Percentiles rank a stretch among this genome's conserved stretches.
Conservation (phyloP, 192 early-diverging fungal species). For the Hyaloraphidium curvatum region DNA sequence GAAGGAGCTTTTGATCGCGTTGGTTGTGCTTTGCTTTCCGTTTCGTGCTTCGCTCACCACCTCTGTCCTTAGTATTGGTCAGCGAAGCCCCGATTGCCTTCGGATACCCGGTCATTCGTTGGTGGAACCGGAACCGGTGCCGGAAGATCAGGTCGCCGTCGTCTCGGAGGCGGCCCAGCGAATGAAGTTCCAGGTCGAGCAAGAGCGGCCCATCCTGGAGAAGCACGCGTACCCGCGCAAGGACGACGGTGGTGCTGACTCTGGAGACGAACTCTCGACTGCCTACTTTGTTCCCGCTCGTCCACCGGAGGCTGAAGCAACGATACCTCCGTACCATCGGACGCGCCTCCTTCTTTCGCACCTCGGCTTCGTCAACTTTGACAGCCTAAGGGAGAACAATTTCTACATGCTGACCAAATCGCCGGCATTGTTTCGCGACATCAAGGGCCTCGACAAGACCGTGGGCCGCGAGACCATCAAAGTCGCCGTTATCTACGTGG, state of each 20-base stretch:
- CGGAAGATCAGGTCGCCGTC: too few relatives aligned
- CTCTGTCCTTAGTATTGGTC: too few relatives aligned
- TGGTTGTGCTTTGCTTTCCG: too few relatives aligned
- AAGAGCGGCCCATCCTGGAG: too few relatives aligned
- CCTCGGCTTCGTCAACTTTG: slow-evolving; percentile 51
- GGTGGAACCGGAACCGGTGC: too few relatives aligned
- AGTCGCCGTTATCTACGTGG: slow-evolving; percentile 81
- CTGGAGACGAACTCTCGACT: too few relatives aligned
- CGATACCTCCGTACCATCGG: slow-evolving; percentile 25
- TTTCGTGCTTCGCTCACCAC: too few relatives aligned
- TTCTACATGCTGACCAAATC: slow-evolving; percentile 49
- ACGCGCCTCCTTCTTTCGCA: slow-evolving; percentile 55
- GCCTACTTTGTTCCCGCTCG: slow-evolving; percentile 24
- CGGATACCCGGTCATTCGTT: too few relatives aligned
- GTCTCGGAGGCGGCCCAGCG: too few relatives aligned
- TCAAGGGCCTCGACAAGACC: slow-evolving; percentile 61
- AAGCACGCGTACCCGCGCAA: too few relatives aligned
- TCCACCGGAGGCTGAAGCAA: slow-evolving; percentile 24
- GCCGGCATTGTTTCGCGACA: slow-evolving; percentile 40
- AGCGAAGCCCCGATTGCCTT: too few relatives aligned
- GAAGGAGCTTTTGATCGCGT: too few relatives aligned
- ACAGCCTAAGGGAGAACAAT: slow-evolving; percentile 40
- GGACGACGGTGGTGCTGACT: slow-evolving; percentile 7
- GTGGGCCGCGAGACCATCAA: slow-evolving; percentile 74
- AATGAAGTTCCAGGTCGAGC: slow-evolving; percentile 1